phyloP scores from a whole-genome alignment of 2,329 filamentous ascomycete genomes.

The Fusarium camptoceras region DNA sequence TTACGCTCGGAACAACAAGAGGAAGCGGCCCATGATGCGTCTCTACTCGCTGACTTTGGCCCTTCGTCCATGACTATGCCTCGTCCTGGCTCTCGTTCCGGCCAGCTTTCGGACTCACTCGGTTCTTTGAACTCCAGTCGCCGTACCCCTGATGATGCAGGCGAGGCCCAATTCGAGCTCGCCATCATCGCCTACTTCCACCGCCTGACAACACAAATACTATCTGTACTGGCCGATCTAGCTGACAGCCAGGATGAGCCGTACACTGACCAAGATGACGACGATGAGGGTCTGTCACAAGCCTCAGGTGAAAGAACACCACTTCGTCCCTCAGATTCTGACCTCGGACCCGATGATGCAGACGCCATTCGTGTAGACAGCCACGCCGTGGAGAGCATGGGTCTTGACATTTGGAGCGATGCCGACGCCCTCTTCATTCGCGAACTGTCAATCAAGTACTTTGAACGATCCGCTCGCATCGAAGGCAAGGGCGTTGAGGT shows the following conservation, averaged over 20 bases:
- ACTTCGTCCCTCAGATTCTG: slow-evolving; percentile 38
- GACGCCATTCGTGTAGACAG: slow-evolving; percentile 67
- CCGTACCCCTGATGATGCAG: slow-evolving; percentile 51
- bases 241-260: slow-evolving; percentile 63
- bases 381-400: slow-evolving; percentile 76
- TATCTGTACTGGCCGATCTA: slow-evolving; percentile 71
- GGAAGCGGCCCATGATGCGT: slow-evolving; percentile 65
- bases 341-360: slow-evolving; percentile 50
- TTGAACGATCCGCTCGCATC: slow-evolving; percentile 71
- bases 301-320: slow-evolving; percentile 46
- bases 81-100: slow-evolving; percentile 48
- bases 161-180: slow-evolving; percentile 69
- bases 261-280: slow-evolving; percentile 50
- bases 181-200: slow-evolving; percentile 86
- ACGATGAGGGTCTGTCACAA: slow-evolving; percentile 53
- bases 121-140: slow-evolving; percentile 56
- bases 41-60: slow-evolving; percentile 66
- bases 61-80: slow-evolving; percentile 52
- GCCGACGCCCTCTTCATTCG: slow-evolving; percentile 76
- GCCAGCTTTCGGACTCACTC: slow-evolving; percentile 58
- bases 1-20: slow-evolving; percentile 70
- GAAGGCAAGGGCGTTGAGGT: slow-evolving; percentile 78
- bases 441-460: slow-evolving; percentile 73
- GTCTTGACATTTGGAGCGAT: slow-evolving; percentile 81
- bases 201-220: slow-evolving; percentile 74